Evolutionary conservation across 306 rosid genomes (phyloP).

Genomic region (Vicia villosa): DNA sequence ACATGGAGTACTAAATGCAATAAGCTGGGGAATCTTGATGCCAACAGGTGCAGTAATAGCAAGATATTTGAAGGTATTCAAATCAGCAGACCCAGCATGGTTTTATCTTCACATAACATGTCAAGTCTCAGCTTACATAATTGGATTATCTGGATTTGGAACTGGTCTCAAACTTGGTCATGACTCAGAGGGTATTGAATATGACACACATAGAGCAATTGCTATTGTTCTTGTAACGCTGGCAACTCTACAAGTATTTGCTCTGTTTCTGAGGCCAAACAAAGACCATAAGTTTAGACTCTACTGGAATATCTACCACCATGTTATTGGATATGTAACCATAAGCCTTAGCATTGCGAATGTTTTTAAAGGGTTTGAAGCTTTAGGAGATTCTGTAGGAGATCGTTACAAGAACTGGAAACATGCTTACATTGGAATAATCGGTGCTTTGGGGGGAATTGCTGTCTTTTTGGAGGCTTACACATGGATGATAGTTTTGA

Average conservation of each 20-base stretch:
- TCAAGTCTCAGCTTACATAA: slow-evolving; percentile 75
- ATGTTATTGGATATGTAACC: slow-evolving; percentile 59
- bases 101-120: slow-evolving; percentile 80
- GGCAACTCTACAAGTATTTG: slow-evolving; percentile 95
- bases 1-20: slow-evolving; percentile 74
- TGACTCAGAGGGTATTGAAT: slow-evolving; percentile 46
- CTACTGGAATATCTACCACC: slow-evolving; percentile 80
- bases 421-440: slow-evolving; percentile 62
- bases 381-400: slow-evolving; percentile 42
- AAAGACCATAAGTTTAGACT: slow-evolving; percentile 78
- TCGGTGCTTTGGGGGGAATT: slow-evolving; percentile 63
- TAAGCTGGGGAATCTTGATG: slow-evolving; percentile 85
- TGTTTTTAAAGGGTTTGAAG: slow-evolving; percentile 63
- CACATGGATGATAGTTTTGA: slow-evolving; percentile 57
- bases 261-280: slow-evolving; percentile 85
- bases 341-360: slow-evolving; percentile 63
- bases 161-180: slow-evolving; percentile 77
- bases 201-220: slow-evolving; percentile 53
- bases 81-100: slow-evolving; percentile 90
- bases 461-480: slow-evolving; percentile 64
- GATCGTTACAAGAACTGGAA: slow-evolving; percentile 66
- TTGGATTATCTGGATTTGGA: slow-evolving; percentile 88
- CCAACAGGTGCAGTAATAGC: slow-evolving; percentile 74
- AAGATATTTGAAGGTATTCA: slow-evolving; percentile 76
- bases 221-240: slow-evolving; percentile 63